phyloP scores from a whole-genome alignment of 1,284 basidiomycete genomes.

The Phellinidium pouzarii region DNA sequence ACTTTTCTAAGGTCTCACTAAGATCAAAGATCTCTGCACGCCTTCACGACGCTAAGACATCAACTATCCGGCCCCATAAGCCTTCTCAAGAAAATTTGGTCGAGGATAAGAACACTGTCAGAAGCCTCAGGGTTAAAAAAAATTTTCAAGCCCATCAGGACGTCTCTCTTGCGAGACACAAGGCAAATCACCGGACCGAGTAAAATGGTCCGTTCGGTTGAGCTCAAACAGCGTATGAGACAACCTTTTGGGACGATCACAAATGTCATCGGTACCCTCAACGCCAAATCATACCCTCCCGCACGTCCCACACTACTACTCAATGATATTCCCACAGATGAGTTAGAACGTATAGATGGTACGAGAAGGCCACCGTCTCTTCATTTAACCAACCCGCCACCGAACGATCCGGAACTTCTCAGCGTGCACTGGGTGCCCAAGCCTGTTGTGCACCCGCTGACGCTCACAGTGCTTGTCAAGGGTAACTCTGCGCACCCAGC shows the following conservation, averaged over 20 bases:
- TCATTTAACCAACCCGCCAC: conserved; percentile 4
- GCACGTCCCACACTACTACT: background rate
- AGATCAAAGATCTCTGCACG: background rate
- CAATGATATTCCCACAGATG: conserved; percentile 6
- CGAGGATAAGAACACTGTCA: no score
- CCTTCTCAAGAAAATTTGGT: no score
- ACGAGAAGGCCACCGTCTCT: background rate
- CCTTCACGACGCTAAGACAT: background rate
- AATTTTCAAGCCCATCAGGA: no score
- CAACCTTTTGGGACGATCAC: background rate
- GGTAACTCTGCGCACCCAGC: background rate
- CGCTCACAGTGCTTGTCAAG: conserved; percentile 11
- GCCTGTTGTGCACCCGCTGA: conserved; percentile 4
- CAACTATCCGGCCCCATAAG: background rate
- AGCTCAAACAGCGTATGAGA: no score
- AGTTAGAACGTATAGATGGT: background rate
- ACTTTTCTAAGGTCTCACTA: background rate
- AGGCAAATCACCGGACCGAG: no score
- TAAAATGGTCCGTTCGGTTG: no score
- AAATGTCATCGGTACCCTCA: background rate
- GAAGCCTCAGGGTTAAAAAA: no score
- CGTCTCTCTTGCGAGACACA: no score
- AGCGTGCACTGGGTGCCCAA: conserved; percentile 10
- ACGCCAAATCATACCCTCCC: background rate
- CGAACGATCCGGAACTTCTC: conserved; percentile 7